Base-by-base conservation (phyloP, 2,329 filamentous ascomycete genomes). In the Penicillium psychrosexuale region DNA sequence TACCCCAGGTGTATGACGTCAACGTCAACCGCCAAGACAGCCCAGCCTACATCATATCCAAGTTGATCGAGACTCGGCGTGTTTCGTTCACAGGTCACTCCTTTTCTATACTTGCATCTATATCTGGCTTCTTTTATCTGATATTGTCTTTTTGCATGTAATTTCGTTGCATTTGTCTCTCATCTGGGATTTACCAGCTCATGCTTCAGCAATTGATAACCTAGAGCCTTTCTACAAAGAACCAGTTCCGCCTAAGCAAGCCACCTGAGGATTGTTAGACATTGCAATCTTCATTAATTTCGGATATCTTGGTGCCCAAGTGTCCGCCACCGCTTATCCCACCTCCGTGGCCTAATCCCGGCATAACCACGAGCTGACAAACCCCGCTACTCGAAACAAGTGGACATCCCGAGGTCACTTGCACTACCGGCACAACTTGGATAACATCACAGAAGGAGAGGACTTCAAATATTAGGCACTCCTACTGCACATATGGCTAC, bases 401-500 rank as follows among this genome's bases (percentile, higher is more conserved):
- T 5, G 22, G 22, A 30, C 37, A 27, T 31, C 31, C 19, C n/a
- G 22, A 24, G 5, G 22, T 24, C 22, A 24, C 22, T 24, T n/a
- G 4, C 15, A 31, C 47, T 38, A 13, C 51, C 31, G 22, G 12
- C 19, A 17, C 39, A 36, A 27, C 5, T 22, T 24, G 8, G 12
- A 28, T n/a, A n/a, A 15, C 19, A 30, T 12, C 22, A 17, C 39
- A 11, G 33, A 37, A 27, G n/a, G 8, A 12, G 12, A 8, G 0
- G 11, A n/a, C 5, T 11, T 17, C 5, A 7, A n/a, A 11, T 6
- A 11, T 22, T 13, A 15, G 1, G 13, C 6, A 1, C 2, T 36
- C 27, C n/a, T 5, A n/a, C 9, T 15, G 24, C 36, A n/a, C 12
- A 22, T 55, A 86, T 87, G 83, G 74, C 79, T 38, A 74, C 74